Evolutionary conservation across 1,284 basidiomycete genomes (phyloP), one percentile per base, ranked within the genome.

Genomic region (Coniferiporia weirii): DNA sequence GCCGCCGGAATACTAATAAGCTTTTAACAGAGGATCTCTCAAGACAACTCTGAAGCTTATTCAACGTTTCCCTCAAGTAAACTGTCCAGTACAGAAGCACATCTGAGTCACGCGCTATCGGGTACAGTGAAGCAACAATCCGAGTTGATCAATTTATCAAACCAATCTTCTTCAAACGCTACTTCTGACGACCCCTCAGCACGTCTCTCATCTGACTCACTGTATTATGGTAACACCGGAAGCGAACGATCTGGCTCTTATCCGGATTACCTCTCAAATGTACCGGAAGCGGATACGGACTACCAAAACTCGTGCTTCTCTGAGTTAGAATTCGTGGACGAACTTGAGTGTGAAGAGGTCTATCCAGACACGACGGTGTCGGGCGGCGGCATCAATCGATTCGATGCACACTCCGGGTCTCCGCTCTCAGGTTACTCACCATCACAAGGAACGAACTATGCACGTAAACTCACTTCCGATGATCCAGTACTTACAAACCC

Each of bases 271-370:
- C 7, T 45, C 19, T 61, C 60, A 36, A 43, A 45, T 47, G 46
- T 53, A 36, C 55, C 47, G 34, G 55, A 61, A 40, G 19, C 15
- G 5, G 44, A 35, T 22, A 52, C 60, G 12, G 45, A 22, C 15
- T 52, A 54, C 36, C 27, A 38, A 12, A 51, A 61, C 38, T 57
- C 54, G 15, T 55, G 60, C 10, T 61, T 61, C 36, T 56, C 54
- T 10, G 60, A 61, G 44, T 51, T 57, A 6, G 44, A 40, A 17
- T 61, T 61, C 19, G 38, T 43, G 7, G 60, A 61, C 45, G 43
- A 47, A 1, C 19, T 45, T 46, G 56, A 35, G 12, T 2, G 12
- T 12, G 38, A 40, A 3, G 15, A 40, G 9, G 15, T 7, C 3
- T 12, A 12, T 40, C 15, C 38, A 40, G 8, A 40, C 38, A 40